Evolutionary conservation across 2,329 filamentous ascomycete genomes (phyloP), one percentile per base, ranked within the genome.

Genomic region (Fusarium nisikadoi): DNA sequence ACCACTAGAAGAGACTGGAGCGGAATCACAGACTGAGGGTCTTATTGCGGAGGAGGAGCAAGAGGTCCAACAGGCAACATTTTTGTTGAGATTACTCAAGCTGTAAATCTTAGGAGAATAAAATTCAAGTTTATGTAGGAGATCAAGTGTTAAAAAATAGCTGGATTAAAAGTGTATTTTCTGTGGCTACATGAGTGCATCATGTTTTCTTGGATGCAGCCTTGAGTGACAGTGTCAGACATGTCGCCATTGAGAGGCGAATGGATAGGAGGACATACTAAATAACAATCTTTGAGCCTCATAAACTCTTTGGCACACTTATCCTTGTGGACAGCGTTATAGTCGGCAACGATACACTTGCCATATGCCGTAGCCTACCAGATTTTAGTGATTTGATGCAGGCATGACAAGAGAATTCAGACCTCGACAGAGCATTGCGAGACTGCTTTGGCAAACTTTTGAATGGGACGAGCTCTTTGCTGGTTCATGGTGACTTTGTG

Each of bases 301-400:
- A 96, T 85, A 75, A 99, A 98, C 79, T 98, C 94, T 64, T 90
- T 90, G 8, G 87, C 86, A 79, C 96, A 99, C 86, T 96, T 96
- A 79, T 98, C 94, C 79, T 97, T 97, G 76, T 94, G 89, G 6
- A 97, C 90, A 8, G 94, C 90, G 79, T 95, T 95, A 83, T 97
- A 98, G 79, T 98, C 95, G 42, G 90, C 89, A 55, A 95, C 88
- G 72, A 99, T 91, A 80, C 96, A 99, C 85, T 94, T 95, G 74
- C 95, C 96, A 79, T 98, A 99, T 17, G 89, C 86, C 6, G 94
- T 87, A 57, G 94, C 92, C 95, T 98, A 23, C 29, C 39, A 13
- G 36, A 65, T 60, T 17, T 58, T 50, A 66, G 65, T 58, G 25
- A n/a, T 33, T 59, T 25, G 17, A 20, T n/a, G 23, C 25, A 35